Conservation (phyloP, 139 green algal species). For the Coelastrella sp. region DNA sequence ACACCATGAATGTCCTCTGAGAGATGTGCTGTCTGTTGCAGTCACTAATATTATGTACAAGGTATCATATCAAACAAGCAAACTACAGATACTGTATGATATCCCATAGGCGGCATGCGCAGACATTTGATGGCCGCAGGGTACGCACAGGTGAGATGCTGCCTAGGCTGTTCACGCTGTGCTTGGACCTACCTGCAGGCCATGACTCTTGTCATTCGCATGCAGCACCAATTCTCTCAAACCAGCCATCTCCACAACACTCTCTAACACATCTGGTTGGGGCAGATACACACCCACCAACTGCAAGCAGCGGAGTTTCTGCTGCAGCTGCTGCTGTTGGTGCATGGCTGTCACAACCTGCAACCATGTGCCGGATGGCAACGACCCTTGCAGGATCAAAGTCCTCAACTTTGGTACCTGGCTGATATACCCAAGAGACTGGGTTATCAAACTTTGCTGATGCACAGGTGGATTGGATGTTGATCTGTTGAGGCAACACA, state of each 20-base stretch:
- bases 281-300: constrained; percentile 2
- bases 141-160: too few relatives aligned
- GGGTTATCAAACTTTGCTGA: not conserved
- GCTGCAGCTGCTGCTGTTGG: constrained; percentile 26
- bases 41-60: too few relatives aligned
- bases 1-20: too few relatives aligned
- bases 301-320: constrained; percentile 4
- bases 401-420: not conserved
- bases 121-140: too few relatives aligned
- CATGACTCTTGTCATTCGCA: constrained; percentile 31
- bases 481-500: not conserved
- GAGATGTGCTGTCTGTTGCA: too few relatives aligned
- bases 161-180: too few relatives aligned
- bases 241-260: not conserved
- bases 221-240: not conserved
- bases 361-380: not conserved
- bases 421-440: not conserved
- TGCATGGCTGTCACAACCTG: not conserved
- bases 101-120: too few relatives aligned
- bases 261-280: not conserved
- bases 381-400: not conserved
- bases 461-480: not conserved
- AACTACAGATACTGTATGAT: too few relatives aligned
- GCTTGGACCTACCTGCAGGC: not conserved
- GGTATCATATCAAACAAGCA: not conserved